Conservation (phyloP, 1,139 yeast species). For the Zygosaccharomyces sapae region DNA sequence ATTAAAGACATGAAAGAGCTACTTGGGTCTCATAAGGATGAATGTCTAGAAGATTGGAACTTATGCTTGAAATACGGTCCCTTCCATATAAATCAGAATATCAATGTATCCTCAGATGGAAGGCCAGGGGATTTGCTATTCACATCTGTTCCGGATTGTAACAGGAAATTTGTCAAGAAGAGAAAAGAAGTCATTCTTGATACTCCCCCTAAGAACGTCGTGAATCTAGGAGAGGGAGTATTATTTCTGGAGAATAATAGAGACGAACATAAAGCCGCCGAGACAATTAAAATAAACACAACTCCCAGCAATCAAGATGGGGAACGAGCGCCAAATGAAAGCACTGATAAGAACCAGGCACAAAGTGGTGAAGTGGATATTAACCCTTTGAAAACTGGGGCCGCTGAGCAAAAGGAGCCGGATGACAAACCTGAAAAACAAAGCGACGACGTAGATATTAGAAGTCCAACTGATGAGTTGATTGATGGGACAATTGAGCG, state of each 20-base stretch:
- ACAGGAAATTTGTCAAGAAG: slow-evolving; percentile 20
- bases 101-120: slow-evolving; percentile 22
- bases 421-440: no score
- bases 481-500: no score
- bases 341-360: slow-evolving; percentile 8
- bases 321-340: slow-evolving; percentile 1
- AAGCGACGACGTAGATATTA: no score
- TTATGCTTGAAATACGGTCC: slow-evolving; percentile 27
- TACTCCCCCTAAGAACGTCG: slow-evolving; percentile 23
- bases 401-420: no score
- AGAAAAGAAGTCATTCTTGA: slow-evolving; percentile 21
- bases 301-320: not conserved
- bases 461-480: no score
- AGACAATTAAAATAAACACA: slow-evolving; percentile 5
- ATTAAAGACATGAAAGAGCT: slow-evolving; percentile 21
- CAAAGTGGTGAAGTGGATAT: no score
- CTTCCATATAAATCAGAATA: slow-evolving; percentile 18
- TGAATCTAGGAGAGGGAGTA: slow-evolving; percentile 22
- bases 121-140: slow-evolving; percentile 22
- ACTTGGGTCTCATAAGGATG: slow-evolving; percentile 18
- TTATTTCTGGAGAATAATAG: slow-evolving; percentile 27
- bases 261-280: slow-evolving; percentile 12
- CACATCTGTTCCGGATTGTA: slow-evolving; percentile 15
- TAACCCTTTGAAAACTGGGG: no score
- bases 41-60: slow-evolving; percentile 30